Percentiles rank a stretch among this genome's conserved stretches.
Conservation (phyloP, 306 rosid genomes). For the Prunus dulcis region DNA sequence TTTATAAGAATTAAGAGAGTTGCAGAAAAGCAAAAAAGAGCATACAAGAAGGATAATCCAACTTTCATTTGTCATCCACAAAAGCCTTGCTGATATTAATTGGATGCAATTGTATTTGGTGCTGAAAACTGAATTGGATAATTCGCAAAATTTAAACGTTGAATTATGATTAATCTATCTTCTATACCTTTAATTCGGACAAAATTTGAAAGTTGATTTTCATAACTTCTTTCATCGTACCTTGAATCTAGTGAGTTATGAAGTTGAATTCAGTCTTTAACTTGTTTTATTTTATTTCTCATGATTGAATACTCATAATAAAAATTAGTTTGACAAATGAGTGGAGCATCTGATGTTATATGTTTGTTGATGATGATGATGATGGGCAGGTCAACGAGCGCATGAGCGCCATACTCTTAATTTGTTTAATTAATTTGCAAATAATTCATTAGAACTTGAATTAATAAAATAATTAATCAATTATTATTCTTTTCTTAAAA, state of each 20-base stretch:
- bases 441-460: background rate
- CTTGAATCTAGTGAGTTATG: too few relatives aligned
- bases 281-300: too few relatives aligned
- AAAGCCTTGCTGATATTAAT: background rate
- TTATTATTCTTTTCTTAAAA: background rate
- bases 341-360: background rate
- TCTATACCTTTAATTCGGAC: too few relatives aligned
- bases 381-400: background rate
- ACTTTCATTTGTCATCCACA: background rate
- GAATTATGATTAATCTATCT: too few relatives aligned
- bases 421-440: background rate
- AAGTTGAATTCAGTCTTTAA: too few relatives aligned
- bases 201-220: too few relatives aligned
- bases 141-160: too few relatives aligned
- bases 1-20: background rate
- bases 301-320: too few relatives aligned
- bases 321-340: background rate
- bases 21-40: background rate
- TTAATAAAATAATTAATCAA: background rate
- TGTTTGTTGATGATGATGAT: slow-evolving; percentile 2
- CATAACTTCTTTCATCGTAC: too few relatives aligned
- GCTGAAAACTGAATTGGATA: too few relatives aligned
- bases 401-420: background rate
- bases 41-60: background rate
- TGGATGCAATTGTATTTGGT: too few relatives aligned